Percentiles rank a stretch among this genome's conserved stretches.
phyloP scores from a whole-genome alignment of 306 rosid genomes.

The Inga oerstediana region DNA sequence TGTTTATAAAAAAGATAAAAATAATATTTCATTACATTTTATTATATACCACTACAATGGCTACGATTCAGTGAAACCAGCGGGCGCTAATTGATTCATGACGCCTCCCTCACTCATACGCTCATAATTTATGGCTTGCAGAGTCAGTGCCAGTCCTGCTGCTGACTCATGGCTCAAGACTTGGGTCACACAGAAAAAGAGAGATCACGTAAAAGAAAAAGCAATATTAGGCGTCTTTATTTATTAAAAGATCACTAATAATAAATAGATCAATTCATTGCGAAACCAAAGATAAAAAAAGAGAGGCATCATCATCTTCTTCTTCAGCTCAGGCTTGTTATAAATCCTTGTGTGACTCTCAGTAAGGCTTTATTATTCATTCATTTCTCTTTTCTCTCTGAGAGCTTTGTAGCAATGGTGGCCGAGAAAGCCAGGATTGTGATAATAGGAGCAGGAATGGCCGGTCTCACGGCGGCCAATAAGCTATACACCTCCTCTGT shows the following conservation, averaged over 20 bases:
- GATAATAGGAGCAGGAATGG: conserved; percentile 97
- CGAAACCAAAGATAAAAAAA: not conserved
- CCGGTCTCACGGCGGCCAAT: conserved; percentile 93
- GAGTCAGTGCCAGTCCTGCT: not conserved
- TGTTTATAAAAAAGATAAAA: too few relatives aligned
- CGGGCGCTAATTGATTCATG: not conserved
- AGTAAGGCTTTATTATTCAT: not conserved
- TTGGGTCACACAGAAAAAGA: not conserved
- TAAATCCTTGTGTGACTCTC: not conserved
- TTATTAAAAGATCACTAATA: conserved; percentile 36
- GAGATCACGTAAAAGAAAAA: conserved; percentile 39
- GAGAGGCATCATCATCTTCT: not conserved
- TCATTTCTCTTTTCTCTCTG: not conserved
- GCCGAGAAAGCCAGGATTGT: conserved; percentile 79
- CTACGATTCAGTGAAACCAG: too few relatives aligned
- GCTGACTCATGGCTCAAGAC: not conserved
- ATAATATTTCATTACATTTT: too few relatives aligned
- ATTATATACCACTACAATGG: too few relatives aligned
- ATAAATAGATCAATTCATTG: not conserved
- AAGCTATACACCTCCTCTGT: conserved; percentile 68
- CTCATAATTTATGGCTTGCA: conserved; percentile 40
- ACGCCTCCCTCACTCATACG: too few relatives aligned
- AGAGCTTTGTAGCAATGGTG: conserved; percentile 51
- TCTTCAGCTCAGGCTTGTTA: not conserved
- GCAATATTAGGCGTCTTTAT: conserved; percentile 53